Conservation (phyloP, 306 rosid species). For the Potentilla sterilis region DNA sequence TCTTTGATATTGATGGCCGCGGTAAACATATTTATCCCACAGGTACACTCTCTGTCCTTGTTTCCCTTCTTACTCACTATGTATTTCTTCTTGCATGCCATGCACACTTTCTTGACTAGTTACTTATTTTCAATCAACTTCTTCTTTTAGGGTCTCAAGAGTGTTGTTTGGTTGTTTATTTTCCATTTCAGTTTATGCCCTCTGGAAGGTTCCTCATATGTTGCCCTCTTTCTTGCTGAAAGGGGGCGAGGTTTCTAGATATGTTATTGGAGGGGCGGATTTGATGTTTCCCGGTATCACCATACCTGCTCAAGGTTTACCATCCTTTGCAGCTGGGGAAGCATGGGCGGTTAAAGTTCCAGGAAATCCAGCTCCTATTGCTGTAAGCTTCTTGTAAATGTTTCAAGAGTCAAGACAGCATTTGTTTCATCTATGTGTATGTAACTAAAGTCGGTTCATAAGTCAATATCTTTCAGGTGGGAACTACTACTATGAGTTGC, state of each 20-base stretch:
- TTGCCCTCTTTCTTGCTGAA: conserved; percentile 78
- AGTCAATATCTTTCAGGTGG: conserved; percentile 53
- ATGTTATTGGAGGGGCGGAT: conserved; percentile 87
- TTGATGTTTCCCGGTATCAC: conserved; percentile 96
- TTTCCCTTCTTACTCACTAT: background rate
- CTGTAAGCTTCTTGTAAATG: conserved; percentile 42
- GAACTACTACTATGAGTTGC: conserved; percentile 86
- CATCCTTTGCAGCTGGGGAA: conserved; percentile 68
- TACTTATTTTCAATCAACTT: too few species aligned
- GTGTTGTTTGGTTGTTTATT: background rate
- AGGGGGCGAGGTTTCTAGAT: conserved; percentile 88
- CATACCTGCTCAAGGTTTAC: conserved; percentile 76
- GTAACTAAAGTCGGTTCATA: background rate
- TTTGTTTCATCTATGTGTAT: background rate
- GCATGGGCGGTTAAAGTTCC: conserved; percentile 92
- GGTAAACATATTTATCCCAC: conserved; percentile 79
- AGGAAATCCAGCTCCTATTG: conserved; percentile 90
- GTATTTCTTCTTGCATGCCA: background rate
- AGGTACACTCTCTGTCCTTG: conserved; percentile 36
- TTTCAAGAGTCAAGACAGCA: background rate
- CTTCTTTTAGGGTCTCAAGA: too few species aligned
- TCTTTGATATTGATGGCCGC: conserved; percentile 80
- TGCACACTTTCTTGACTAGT: too few species aligned
- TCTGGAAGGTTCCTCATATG: conserved; percentile 82
- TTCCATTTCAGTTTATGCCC: conserved; percentile 67